Evolutionary conservation across 805 yeast species (phyloP).

Genomic region (Myxozyma kluyveri): DNA sequence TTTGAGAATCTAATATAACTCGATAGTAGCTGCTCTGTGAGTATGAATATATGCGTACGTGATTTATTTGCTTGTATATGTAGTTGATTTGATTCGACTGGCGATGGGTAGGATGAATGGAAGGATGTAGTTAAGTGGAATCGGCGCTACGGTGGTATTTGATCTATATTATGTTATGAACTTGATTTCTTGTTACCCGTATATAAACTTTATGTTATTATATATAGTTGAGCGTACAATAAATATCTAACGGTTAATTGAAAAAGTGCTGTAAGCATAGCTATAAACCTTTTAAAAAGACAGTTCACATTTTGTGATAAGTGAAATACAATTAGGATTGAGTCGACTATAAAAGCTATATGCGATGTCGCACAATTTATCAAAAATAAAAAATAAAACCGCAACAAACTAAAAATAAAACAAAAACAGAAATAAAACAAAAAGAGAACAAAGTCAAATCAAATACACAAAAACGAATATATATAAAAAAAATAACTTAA

Average conservation of each 20-base stretch:
- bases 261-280: not conserved
- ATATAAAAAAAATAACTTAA: constrained; percentile 1
- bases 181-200: too few relatives aligned
- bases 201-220: too few relatives aligned
- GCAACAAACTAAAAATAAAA: not conserved
- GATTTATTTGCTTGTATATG: too few relatives aligned
- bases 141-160: too few relatives aligned
- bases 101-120: too few relatives aligned
- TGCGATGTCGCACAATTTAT: constrained; percentile 2
- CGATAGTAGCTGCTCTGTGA: not conserved
- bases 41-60: too few relatives aligned
- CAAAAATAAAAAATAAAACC: constrained; percentile 2
- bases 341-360: not conserved
- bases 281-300: not conserved
- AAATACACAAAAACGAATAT: not conserved
- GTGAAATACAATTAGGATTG: not conserved
- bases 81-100: too few relatives aligned
- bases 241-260: not conserved
- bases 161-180: too few relatives aligned
- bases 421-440: not conserved
- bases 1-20: not conserved
- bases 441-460: constrained; percentile 2
- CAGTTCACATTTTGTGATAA: not conserved
- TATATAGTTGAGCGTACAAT: not conserved
- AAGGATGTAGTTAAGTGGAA: too few relatives aligned